phyloP scores from a whole-genome alignment of 2,329 filamentous ascomycete genomes.

The Plectosphaerella cucumerina region DNA sequence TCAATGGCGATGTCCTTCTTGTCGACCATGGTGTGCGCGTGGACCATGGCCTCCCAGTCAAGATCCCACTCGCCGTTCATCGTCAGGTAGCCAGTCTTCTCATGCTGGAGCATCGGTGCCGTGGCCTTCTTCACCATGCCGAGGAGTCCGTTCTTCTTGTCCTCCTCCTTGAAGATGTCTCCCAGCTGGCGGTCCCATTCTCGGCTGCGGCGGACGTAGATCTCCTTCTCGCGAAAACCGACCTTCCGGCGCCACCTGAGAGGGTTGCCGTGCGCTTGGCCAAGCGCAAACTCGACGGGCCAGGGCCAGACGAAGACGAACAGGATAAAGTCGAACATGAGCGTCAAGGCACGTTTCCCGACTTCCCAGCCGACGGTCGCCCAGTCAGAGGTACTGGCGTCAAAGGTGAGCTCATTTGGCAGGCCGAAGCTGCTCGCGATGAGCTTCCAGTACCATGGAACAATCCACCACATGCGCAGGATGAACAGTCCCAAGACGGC shows the following conservation, averaged over 20 bases:
- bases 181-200: slow-evolving; percentile 62
- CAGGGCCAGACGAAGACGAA: slow-evolving; percentile 67
- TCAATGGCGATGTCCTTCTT: slow-evolving; percentile 54
- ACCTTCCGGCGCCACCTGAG: slow-evolving; percentile 67
- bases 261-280: slow-evolving; percentile 55
- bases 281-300: slow-evolving; percentile 69
- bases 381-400: slow-evolving; percentile 53
- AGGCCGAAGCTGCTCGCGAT: slow-evolving; percentile 61
- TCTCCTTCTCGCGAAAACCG: slow-evolving; percentile 75
- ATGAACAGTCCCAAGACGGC: slow-evolving; percentile 59
- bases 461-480: slow-evolving; percentile 64
- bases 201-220: slow-evolving; percentile 75
- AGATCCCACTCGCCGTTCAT: slow-evolving; percentile 85
- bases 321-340: slow-evolving; percentile 71
- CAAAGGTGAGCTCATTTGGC: slow-evolving; percentile 62
- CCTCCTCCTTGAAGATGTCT: slow-evolving; percentile 47
- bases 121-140: slow-evolving; percentile 65
- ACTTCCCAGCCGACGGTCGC: slow-evolving; percentile 53
- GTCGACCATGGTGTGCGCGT: slow-evolving; percentile 67
- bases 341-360: slow-evolving; percentile 54
- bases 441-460: slow-evolving; percentile 70
- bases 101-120: slow-evolving; percentile 57
- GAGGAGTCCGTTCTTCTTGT: slow-evolving; percentile 54
- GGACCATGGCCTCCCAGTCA: slow-evolving; percentile 78
- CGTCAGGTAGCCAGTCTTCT: slow-evolving; percentile 84